Conservation (phyloP, 495 filamentous ascomycete genomes). For the Hypoxylon crocopeplum region DNA sequence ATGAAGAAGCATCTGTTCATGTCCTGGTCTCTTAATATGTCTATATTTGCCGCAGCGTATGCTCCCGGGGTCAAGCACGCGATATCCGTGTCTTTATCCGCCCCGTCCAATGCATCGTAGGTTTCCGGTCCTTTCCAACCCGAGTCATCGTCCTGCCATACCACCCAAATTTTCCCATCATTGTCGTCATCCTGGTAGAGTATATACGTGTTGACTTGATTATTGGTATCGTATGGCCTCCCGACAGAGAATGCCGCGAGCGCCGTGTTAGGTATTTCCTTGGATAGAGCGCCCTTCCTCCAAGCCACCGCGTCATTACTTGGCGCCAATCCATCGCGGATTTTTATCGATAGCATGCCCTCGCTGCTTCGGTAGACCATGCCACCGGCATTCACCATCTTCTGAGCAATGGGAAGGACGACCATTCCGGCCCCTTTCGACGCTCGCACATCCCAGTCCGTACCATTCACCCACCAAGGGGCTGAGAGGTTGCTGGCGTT, state of each 20-base stretch:
- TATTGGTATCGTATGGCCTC: constrained; percentile 25
- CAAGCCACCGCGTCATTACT: constrained; percentile 23
- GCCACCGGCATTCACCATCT: constrained; percentile 14
- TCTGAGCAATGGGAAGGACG: constrained; percentile 17
- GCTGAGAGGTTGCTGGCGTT: constrained; percentile 13
- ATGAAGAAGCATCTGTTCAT: constrained; percentile 32
- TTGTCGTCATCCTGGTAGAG: constrained; percentile 26
- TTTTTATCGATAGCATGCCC: constrained; percentile 24
- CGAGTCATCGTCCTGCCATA: constrained; percentile 26
- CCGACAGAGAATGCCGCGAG: constrained; percentile 28
- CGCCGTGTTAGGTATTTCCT: constrained; percentile 14
- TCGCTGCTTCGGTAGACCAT: constrained; percentile 23
- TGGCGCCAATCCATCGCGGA: constrained; percentile 12
- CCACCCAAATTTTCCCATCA: constrained; percentile 19
- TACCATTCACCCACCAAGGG: constrained; percentile 31
- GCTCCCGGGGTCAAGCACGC: constrained; percentile 17
- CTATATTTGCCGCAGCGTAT: constrained; percentile 2
- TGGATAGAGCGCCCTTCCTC: constrained; percentile 29
- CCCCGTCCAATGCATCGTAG: constrained; percentile 13
- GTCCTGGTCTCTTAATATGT: constrained; percentile 20
- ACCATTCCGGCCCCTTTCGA: constrained; percentile 15
- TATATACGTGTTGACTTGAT: constrained; percentile 32
- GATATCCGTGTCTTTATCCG: constrained; percentile 19
- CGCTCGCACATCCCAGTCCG: constrained; percentile 16
- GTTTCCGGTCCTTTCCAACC: constrained; percentile 32